phyloP scores from a whole-genome alignment of 805 yeast genomes.

The Blastobotrys peoriensis region DNA sequence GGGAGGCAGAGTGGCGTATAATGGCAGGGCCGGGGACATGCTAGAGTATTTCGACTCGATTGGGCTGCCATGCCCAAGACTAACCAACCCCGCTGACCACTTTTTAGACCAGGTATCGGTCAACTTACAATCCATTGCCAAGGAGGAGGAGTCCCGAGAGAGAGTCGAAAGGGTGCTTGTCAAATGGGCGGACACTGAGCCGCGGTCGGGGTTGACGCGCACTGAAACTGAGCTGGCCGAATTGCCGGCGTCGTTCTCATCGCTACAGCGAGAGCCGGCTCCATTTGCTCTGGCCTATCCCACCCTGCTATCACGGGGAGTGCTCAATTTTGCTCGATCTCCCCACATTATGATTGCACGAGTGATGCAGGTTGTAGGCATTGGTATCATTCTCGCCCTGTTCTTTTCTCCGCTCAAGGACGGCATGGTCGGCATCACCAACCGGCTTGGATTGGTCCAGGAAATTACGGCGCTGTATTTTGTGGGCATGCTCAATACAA shows the following conservation, averaged over 20 bases:
- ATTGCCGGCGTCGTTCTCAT: conserved; percentile 24
- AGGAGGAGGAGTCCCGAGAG: conserved; percentile 36
- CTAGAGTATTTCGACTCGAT: conserved; percentile 40
- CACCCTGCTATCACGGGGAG: conserved; percentile 35
- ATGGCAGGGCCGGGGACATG: conserved; percentile 49
- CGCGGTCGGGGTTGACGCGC: background rate
- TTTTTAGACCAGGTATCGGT: conserved; percentile 65
- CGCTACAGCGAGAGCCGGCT: conserved; percentile 30
- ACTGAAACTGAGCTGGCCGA: background rate
- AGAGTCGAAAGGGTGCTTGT: conserved; percentile 37
- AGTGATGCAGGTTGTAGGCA: conserved; percentile 54
- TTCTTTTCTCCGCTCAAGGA: conserved; percentile 57
- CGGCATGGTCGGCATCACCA: conserved; percentile 44
- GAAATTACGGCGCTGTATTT: conserved; percentile 67
- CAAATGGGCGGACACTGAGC: conserved; percentile 31
- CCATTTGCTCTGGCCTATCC: conserved; percentile 31
- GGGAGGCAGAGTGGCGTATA: conserved; percentile 65
- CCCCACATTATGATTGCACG: conserved; percentile 60
- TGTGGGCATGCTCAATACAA: conserved; percentile 72
- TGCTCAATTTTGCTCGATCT: conserved; percentile 41
- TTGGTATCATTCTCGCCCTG: conserved; percentile 60
- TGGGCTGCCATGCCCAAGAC: conserved; percentile 53
- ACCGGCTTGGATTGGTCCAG: conserved; percentile 72
- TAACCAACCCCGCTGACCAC: conserved; percentile 68
- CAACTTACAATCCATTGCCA: conserved; percentile 38